A percentile compares a stretch with the other conserved stretches of the same genome.
phyloP scores from a whole-genome alignment of 176 grass and related monocot species.

The Rhynchospora breviuscula region DNA sequence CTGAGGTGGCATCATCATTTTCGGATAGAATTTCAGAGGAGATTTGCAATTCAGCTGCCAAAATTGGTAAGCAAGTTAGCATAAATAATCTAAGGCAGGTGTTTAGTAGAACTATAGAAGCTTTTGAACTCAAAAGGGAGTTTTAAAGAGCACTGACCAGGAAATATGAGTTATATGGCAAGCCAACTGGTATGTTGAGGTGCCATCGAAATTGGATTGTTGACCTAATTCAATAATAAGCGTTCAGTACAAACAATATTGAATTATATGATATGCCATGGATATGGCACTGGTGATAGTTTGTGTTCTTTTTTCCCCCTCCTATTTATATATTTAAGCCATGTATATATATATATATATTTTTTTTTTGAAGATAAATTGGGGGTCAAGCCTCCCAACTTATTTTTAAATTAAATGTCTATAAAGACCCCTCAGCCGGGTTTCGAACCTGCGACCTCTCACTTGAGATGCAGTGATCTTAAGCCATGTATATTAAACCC shows the following conservation, averaged over 20 bases:
- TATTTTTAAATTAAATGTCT: too few relatives aligned
- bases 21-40: conserved; percentile 86
- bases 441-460: too few relatives aligned
- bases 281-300: not conserved
- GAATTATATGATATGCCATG: not conserved
- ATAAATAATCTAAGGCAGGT: conserved; percentile 1
- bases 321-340: not conserved
- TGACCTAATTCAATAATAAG: not conserved
- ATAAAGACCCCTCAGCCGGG: too few relatives aligned
- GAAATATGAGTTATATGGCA: not conserved
- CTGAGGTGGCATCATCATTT: conserved; percentile 68
- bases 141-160: not conserved
- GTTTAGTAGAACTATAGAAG: not conserved
- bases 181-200: not conserved
- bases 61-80: conserved; percentile 56
- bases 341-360: too few relatives aligned
- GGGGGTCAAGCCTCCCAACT: too few relatives aligned
- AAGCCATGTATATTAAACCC: not conserved
- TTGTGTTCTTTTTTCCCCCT: not conserved
- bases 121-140: not conserved
- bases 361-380: too few relatives aligned
- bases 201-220: not conserved
- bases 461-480: too few relatives aligned
- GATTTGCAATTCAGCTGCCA: conserved; percentile 95
- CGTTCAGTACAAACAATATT: not conserved